Conservation (phyloP, 2,329 filamentous ascomycete genomes). For the Malbranchea zuffiana region DNA sequence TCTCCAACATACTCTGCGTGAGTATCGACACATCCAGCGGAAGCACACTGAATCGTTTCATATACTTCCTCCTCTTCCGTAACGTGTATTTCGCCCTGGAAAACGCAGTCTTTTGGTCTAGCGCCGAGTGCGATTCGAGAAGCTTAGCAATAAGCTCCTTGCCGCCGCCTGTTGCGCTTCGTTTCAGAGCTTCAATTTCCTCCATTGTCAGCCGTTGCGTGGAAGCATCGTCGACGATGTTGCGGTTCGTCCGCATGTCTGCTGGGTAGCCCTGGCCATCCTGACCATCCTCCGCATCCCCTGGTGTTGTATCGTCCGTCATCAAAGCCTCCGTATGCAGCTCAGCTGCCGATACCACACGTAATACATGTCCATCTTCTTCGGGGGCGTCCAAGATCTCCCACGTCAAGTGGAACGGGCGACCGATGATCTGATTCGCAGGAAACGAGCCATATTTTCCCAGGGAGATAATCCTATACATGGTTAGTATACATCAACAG, state of each 20-base stretch:
- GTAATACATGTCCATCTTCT: slow-evolving; percentile 52
- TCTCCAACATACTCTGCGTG: slow-evolving; percentile 68
- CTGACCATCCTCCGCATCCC: slow-evolving; percentile 27
- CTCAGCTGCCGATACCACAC: slow-evolving; percentile 69
- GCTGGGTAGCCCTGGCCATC: slow-evolving; percentile 21
- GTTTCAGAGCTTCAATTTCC: slow-evolving; percentile 62
- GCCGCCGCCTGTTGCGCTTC: slow-evolving; percentile 63
- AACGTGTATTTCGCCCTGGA: slow-evolving; percentile 93
- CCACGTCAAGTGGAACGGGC: slow-evolving; percentile 84
- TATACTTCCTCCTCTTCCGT: slow-evolving; percentile 86
- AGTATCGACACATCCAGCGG: slow-evolving; percentile 71
- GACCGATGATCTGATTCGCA: slow-evolving; percentile 78
- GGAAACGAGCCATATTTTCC: slow-evolving; percentile 91
- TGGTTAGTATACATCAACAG: slow-evolving; percentile 15
- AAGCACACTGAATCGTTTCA: slow-evolving; percentile 73
- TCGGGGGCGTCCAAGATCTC: slow-evolving; percentile 66
- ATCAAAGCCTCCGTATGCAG: slow-evolving; percentile 68
- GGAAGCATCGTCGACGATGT: slow-evolving; percentile 51
- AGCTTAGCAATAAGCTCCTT: slow-evolving; percentile 89
- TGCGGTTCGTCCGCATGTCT: slow-evolving; percentile 46
- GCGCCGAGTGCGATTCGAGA: slow-evolving; percentile 72
- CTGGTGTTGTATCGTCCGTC: slow-evolving; percentile 26
- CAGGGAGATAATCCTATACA: slow-evolving; percentile 64
- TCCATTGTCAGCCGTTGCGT: slow-evolving; percentile 65
- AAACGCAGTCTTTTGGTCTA: slow-evolving; percentile 91